Conservation (phyloP, 805 yeast genomes). For the Barnettozyma vustinii region DNA sequence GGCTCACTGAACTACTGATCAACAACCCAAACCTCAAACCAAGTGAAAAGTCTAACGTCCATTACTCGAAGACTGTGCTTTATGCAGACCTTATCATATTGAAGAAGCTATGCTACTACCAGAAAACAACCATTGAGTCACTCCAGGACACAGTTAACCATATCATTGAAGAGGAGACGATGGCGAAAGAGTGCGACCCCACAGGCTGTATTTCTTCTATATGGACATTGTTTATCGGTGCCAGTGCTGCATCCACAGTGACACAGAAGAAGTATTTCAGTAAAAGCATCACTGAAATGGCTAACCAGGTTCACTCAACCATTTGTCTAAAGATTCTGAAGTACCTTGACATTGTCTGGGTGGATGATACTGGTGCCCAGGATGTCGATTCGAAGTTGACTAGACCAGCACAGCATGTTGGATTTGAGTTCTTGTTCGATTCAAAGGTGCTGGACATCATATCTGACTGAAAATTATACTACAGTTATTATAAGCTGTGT, state of each 20-base stretch:
- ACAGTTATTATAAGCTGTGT: too few relatives aligned
- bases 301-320: constrained; percentile 15
- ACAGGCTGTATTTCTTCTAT: constrained; percentile 11
- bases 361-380: constrained; percentile 11
- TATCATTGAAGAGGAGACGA: constrained; percentile 7
- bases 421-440: constrained; percentile 24
- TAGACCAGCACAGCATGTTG: constrained; percentile 8
- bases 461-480: background rate
- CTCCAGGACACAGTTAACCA: constrained; percentile 12
- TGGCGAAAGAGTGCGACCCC: constrained; percentile 6
- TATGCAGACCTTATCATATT: constrained; percentile 16
- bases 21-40: background rate
- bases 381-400: background rate
- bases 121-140: constrained; percentile 9
- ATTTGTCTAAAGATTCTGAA: constrained; percentile 20
- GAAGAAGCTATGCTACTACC: constrained; percentile 13
- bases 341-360: constrained; percentile 22
- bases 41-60: constrained; percentile 15
- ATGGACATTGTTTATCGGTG: constrained; percentile 24
- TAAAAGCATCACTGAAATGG: constrained; percentile 11
- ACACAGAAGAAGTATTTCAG: constrained; percentile 14
- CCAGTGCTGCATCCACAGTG: constrained; percentile 13
- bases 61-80: constrained; percentile 13
- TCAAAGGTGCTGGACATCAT: constrained; percentile 21
- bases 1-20: background rate